Evolutionary conservation across 1,284 basidiomycete genomes (phyloP), one percentile per base, ranked within the genome.

Genomic region (Ganoderma lucidum): DNA sequence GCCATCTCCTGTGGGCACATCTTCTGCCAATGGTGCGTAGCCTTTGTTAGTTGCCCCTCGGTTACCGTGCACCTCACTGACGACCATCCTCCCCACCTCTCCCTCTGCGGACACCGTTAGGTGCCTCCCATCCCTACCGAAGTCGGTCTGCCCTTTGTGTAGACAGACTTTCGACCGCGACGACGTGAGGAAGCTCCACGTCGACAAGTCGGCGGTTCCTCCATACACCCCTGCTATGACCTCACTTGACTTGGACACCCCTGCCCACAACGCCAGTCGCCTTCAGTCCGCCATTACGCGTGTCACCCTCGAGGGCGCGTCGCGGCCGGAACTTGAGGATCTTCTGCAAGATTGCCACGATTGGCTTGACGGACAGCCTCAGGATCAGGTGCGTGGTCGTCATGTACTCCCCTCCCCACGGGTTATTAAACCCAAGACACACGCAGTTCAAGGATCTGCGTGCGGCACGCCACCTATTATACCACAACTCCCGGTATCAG

Each of bases 1-100:
- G 77, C 80, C 66, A 85, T 86, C 70, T 51, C 80, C 30, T 86
- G 85, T 59, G 84, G 84, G 12, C 84, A 86, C 67, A 80, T 81
- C 58, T 85, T 86, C 77, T 86, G 79, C 64, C 66, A 74, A 59
- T 76, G 76, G 79, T 79, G 56, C 65, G 66, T 45, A 35, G 41
- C 58, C 65, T 64, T 68, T 66, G 65, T 68, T 68, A 65, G 65
- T 68, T 8, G 3, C 56, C 28, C 35, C 65, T 64, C 58, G 61
- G 60, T 32, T 56, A 30, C 68, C 17, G 56, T 65, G 53, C 37
- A 9, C 41, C 30, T 30, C 53, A 30, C 51, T 45, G 53, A 61
- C 28, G 17, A 14, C 5, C 37, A 61, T 61, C 23, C 8, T 28
- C 53, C 23, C 28, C 19, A 14, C 39, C 39, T 41, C 23, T 41